These are phyloP conservation scores for Serpula lacrymans DNA, from an alignment of 768 basidiomycete genomes.

Conservation along the genomic window DNA sequence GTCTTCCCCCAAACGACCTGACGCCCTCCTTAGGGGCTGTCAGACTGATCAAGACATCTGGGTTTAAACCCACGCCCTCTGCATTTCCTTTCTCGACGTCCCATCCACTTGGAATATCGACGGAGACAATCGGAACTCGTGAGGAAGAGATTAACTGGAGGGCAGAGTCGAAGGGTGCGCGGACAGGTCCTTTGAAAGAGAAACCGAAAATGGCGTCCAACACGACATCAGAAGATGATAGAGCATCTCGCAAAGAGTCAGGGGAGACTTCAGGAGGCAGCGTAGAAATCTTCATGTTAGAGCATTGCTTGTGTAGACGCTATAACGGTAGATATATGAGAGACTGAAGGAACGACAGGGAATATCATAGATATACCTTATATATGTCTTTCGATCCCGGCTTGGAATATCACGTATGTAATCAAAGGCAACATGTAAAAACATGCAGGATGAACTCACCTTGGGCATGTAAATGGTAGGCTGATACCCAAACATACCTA, in stretches of 20 bases:
- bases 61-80: conserved; percentile 55
- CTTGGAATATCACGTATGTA: conserved; percentile 32
- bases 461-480: conserved; percentile 94
- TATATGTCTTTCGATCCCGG: conserved; percentile 94
- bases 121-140: conserved; percentile 79
- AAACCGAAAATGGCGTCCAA: conserved; percentile 98
- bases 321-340: conserved; percentile 22
- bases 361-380: conserved; percentile 44
- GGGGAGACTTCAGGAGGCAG: conserved; percentile 48
- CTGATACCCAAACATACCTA: conserved; percentile 89
- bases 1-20: conserved; percentile 68
- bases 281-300: conserved; percentile 82
- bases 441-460: conserved; percentile 36
- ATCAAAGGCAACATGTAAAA: neutral
- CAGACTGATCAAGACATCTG: conserved; percentile 82
- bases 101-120: conserved; percentile 98
- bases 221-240: conserved; percentile 70
- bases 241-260: conserved; percentile 44
- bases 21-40: conserved; percentile 95
- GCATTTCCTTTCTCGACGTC: conserved; percentile 78
- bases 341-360: no score
- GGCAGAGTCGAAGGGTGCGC: conserved; percentile 80
- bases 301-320: conserved; percentile 83
- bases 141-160: conserved; percentile 63
- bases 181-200: conserved; percentile 89